Base-by-base conservation (phyloP, 768 basidiomycete species). In the Pleurotus sapidus region DNA sequence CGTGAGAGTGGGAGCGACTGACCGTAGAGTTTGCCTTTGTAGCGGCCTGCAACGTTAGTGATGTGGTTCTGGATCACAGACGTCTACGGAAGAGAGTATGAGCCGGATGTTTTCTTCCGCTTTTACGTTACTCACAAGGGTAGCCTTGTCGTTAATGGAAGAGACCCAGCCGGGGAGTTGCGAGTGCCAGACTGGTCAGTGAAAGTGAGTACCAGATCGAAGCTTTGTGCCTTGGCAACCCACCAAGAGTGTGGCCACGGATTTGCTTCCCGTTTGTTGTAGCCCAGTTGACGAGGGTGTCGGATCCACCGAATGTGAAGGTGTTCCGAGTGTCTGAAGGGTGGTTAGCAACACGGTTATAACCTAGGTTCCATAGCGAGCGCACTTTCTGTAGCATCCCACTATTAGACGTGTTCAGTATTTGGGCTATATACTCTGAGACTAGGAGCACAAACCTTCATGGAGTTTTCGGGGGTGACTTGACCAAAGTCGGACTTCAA, bases 41-140 rank as follows among this genome's bases (percentile, higher is more conserved):
- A 81, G 23, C 73, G 73, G 3, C 74, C 77, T 40, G 77, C 76
- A 46, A 80, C 67, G 53, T 70, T 76, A 11, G 71, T 65, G 56
- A 81, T 78, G 61, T 81, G 80, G 58, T 74, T 77, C 61, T 80
- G 70, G 57, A 80, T 72, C 58, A 78, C 76, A 1, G 69, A 71
- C 7, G 72, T 77, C 75, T 76, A 38, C 20, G 34, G 11, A 20
- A 6, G 37, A 11, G 46, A 5, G 2, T 12, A 18, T 54, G 23
- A 18, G 5, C 27, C 50, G 25, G 51, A 15, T 47, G 12, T 42
- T 18, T 3, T 15, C 17, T 34, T 11, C 46, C 4, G 49, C 17
- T 15, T 14, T 9, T 15, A 17, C 6, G 20, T 15, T 51, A 57
- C 63, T 49, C 9, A 74, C 76, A 67, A 78, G 63, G 12, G 76